Conservation (phyloP, 139 green algal genomes). For the Monoraphidium neglectum region DNA sequence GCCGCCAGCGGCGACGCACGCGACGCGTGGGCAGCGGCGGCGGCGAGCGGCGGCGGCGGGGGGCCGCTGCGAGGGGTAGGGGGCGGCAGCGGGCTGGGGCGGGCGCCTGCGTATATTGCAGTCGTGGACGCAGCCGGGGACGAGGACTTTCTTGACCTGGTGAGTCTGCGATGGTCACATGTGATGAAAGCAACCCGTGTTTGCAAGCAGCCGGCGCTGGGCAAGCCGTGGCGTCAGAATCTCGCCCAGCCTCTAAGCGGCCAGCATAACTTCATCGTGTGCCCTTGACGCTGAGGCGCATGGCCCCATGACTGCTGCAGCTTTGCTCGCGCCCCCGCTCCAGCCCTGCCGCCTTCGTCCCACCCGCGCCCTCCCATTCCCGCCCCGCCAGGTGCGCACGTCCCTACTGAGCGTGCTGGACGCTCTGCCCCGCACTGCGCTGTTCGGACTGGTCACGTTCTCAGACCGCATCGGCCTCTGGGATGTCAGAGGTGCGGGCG, state of each 20-base stretch:
- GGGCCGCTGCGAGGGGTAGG: constrained; percentile 1
- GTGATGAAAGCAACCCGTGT: no score
- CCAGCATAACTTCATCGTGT: not conserved
- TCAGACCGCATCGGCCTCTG: constrained; percentile 46
- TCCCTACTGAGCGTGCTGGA: constrained; percentile 79
- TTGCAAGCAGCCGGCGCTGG: no score
- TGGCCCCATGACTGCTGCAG: no score
- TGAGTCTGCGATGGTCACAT: no score
- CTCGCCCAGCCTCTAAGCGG: no score
- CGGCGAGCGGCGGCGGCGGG: not conserved
- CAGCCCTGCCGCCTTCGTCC: no score
- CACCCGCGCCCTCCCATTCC: not conserved
- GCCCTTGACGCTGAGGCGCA: not conserved
- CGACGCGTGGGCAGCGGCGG: not conserved
- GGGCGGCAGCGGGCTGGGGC: constrained; percentile 29
- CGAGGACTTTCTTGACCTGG: constrained; percentile 79
- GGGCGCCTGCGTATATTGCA: constrained; percentile 65
- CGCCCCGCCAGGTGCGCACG: constrained; percentile 38
- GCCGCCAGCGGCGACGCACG: not conserved
- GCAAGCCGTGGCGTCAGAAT: no score
- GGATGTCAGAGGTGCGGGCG: not conserved
- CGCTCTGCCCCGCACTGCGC: constrained; percentile 64
- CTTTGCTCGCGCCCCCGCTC: no score
- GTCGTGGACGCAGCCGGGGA: constrained; percentile 53
- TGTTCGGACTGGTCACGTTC: constrained; percentile 75